Evolutionary conservation across 1,139 yeast species (phyloP).

Genomic region (Saccharomycopsis crataegensis): DNA sequence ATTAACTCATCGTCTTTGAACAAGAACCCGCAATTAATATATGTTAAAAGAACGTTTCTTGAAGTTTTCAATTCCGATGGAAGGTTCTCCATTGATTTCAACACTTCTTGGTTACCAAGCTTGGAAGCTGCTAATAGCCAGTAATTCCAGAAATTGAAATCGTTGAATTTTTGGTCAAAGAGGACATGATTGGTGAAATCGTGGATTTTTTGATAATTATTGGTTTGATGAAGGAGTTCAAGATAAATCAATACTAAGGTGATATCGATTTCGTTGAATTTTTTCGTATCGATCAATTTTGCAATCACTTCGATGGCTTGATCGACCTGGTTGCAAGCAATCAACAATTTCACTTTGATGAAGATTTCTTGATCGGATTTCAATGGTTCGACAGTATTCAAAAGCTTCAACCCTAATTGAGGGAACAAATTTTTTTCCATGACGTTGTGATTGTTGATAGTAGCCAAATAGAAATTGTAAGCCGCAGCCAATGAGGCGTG

Average conservation of each 20-base stretch:
- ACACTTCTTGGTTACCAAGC: slow-evolving; percentile 23
- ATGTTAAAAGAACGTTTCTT: slow-evolving; percentile 53
- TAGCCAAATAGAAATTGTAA: slow-evolving; percentile 33
- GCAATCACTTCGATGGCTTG: slow-evolving; percentile 29
- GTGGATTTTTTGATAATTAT: slow-evolving; percentile 38
- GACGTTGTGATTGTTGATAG: slow-evolving; percentile 25
- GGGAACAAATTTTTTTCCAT: slow-evolving; percentile 43
- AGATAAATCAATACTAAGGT: slow-evolving; percentile 50
- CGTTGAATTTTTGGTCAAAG: slow-evolving; percentile 42
- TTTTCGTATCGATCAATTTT: slow-evolving; percentile 25
- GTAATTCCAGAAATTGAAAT: slow-evolving; percentile 53
- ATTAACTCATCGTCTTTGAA: slow-evolving; percentile 23
- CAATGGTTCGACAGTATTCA: slow-evolving; percentile 40
- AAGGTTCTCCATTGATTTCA: slow-evolving; percentile 18
- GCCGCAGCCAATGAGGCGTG: slow-evolving; percentile 42
- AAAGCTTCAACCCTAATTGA: slow-evolving; percentile 46
- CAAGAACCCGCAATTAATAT: slow-evolving; percentile 37
- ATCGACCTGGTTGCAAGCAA: slow-evolving; percentile 29
- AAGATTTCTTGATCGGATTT: slow-evolving; percentile 51
- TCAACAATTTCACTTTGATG: slow-evolving; percentile 42
- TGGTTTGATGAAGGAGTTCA: slow-evolving; percentile 34
- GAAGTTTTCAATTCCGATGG: slow-evolving; percentile 28
- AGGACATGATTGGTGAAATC: slow-evolving; percentile 32
- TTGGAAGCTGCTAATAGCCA: slow-evolving; percentile 39
- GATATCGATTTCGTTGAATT: slow-evolving; percentile 33